phyloP scores from a whole-genome alignment of 495 filamentous ascomycete species.

The Mycothermus thermophilus region DNA sequence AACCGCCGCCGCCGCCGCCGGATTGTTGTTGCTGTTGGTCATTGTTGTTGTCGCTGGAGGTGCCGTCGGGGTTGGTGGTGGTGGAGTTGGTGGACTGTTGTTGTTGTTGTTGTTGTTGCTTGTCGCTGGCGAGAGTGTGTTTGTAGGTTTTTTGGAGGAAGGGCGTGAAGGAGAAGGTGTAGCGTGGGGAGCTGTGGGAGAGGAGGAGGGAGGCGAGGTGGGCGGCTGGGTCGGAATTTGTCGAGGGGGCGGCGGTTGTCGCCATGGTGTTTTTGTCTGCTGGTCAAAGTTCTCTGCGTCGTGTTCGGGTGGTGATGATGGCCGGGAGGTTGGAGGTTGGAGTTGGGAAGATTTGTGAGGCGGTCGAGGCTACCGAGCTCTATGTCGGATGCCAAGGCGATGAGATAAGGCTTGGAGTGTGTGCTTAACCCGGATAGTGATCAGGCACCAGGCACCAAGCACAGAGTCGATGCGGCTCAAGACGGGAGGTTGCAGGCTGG shows the following conservation, averaged over 20 bases:
- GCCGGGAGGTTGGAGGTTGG: too few relatives aligned
- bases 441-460: too few relatives aligned
- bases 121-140: slow-evolving; percentile 58
- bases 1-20: slow-evolving; percentile 20
- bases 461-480: too few relatives aligned
- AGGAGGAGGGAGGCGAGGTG: slow-evolving; percentile 33
- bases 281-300: too few relatives aligned
- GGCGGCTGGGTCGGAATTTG: slow-evolving; percentile 9
- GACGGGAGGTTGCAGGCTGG: too few relatives aligned
- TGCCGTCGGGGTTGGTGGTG: slow-evolving; percentile 12
- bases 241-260: background rate
- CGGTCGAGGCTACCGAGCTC: too few relatives aligned
- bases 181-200: slow-evolving; percentile 39
- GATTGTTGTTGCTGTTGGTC: slow-evolving; percentile 6
- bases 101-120: slow-evolving; percentile 58
- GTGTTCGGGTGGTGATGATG: too few relatives aligned
- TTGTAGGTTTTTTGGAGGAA: slow-evolving; percentile 64
- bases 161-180: slow-evolving; percentile 59
- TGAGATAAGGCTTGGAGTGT: too few relatives aligned
- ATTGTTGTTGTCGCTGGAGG: slow-evolving; percentile 5
- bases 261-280: too few relatives aligned
- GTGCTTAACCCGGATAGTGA: too few relatives aligned
- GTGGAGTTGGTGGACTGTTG: slow-evolving; percentile 49
- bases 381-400: too few relatives aligned
- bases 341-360: too few relatives aligned